These are phyloP conservation scores for Odontarrhena argentea DNA, from an alignment of 345 rosid genomes.

Conservation along the genomic window DNA sequence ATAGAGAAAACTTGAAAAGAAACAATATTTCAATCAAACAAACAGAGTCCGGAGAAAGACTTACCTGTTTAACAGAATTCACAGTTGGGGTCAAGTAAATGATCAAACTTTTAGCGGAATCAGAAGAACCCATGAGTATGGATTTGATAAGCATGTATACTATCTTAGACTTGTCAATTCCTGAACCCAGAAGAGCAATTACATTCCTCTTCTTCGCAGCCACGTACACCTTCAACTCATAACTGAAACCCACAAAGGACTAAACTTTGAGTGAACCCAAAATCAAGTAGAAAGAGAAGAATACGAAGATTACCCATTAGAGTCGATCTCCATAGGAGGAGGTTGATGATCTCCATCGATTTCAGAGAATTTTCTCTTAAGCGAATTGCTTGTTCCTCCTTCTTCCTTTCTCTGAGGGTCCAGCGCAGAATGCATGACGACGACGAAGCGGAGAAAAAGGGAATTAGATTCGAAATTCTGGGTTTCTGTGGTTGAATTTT, in stretches of 20 bases:
- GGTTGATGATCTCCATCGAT: conserved; percentile 39
- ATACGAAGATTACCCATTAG: conserved; percentile 29
- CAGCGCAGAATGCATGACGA: conserved; percentile 34
- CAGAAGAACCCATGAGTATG: conserved; percentile 44
- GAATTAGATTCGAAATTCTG: no score
- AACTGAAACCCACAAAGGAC: conserved; percentile 42
- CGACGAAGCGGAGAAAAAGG: background rate
- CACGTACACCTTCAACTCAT: conserved; percentile 63
- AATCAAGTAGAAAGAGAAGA: background rate
- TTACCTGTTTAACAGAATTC: conserved; percentile 76
- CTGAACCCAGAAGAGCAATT: conserved; percentile 77
- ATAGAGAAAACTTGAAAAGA: no score
- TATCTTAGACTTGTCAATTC: conserved; percentile 68
- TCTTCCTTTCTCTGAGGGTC: conserved; percentile 32
- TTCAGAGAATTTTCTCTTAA: conserved; percentile 53
- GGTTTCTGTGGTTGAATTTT: no score
- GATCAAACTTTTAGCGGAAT: conserved; percentile 50
- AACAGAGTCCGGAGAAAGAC: background rate
- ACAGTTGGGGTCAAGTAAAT: conserved; percentile 84
- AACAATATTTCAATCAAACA: background rate
- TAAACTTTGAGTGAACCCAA: conserved; percentile 1
- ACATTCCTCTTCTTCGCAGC: conserved; percentile 68
- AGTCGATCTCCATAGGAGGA: conserved; percentile 24
- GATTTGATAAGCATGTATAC: conserved; percentile 65
- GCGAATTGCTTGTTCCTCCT: conserved; percentile 31